Percentiles rank a stretch among this genome's conserved stretches.
phyloP scores from a whole-genome alignment of 2,329 filamentous ascomycete species.

The Xylariomycetidae sp. region DNA sequence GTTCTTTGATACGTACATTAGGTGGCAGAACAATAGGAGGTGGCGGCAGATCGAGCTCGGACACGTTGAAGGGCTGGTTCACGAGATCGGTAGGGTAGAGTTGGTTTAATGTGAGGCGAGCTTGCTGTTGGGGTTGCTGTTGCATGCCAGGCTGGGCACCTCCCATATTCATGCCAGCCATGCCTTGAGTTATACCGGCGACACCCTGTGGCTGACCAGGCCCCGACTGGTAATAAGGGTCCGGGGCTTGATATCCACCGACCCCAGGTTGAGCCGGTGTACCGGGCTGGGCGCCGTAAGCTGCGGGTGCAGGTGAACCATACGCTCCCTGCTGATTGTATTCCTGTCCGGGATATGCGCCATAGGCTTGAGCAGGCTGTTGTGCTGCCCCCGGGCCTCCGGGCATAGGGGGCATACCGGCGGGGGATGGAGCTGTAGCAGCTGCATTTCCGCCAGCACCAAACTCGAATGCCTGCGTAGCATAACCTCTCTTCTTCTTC shows the following conservation, averaged over 20 bases:
- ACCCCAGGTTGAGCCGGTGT: constrained; percentile 39
- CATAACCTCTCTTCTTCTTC: constrained; percentile 94
- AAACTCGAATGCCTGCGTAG: constrained; percentile 91
- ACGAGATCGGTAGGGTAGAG: constrained; percentile 89
- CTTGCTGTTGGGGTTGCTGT: constrained; percentile 43
- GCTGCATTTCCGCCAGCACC: constrained; percentile 79
- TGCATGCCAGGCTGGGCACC: constrained; percentile 46
- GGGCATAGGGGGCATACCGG: constrained; percentile 24
- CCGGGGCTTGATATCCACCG: constrained; percentile 64
- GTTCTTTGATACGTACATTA: constrained; percentile 64
- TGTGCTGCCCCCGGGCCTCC: constrained; percentile 33
- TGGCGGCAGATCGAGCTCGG: constrained; percentile 85
- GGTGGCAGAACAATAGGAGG: constrained; percentile 86
- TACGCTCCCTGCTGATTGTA: constrained; percentile 32
- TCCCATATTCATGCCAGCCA: constrained; percentile 81
- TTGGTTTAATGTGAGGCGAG: constrained; percentile 67
- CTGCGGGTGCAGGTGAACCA: constrained; percentile 19
- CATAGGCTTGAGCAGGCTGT: constrained; percentile 47
- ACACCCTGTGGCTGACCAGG: constrained; percentile 46
- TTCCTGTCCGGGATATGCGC: constrained; percentile 50
- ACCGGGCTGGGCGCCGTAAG: constrained; percentile 39
- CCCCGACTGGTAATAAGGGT: constrained; percentile 59
- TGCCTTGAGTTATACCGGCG: constrained; percentile 74
- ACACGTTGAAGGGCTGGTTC: constrained; percentile 89
- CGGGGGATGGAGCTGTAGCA: constrained; percentile 36